Percentiles rank a stretch among this genome's conserved stretches.
Conservation (phyloP, 2,329 filamentous ascomycete genomes). For the Colletotrichum sp. region DNA sequence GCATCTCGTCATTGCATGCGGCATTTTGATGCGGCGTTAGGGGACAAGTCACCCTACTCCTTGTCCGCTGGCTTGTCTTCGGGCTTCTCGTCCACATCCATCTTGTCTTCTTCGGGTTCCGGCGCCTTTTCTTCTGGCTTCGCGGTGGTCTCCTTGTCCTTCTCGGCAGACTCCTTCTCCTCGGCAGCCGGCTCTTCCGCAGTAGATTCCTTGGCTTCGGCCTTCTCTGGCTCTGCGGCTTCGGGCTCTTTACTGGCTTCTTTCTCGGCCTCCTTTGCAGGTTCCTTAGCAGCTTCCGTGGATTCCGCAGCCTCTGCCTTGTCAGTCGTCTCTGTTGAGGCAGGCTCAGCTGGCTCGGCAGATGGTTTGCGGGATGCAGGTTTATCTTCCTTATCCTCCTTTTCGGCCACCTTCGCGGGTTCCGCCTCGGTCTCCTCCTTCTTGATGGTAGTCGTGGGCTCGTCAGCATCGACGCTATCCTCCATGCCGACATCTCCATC, state of each 20-base stretch:
- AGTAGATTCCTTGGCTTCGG: constrained; percentile 17
- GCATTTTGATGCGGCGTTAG: not conserved
- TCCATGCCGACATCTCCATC: constrained; percentile 60
- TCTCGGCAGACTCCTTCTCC: constrained; percentile 23
- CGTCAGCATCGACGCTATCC: constrained; percentile 36
- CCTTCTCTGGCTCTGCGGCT: not conserved
- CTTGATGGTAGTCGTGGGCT: constrained; percentile 38
- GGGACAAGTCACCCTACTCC: not conserved
- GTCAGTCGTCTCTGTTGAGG: constrained; percentile 15
- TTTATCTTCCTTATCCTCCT: constrained; percentile 25
- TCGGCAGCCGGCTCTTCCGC: not conserved
- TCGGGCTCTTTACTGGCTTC: constrained; percentile 5
- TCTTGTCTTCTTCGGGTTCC: constrained; percentile 24
- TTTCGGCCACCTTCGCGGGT: constrained; percentile 32
- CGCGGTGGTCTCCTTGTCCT: constrained; percentile 22
- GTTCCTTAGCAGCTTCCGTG: not conserved
- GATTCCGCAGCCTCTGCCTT: not conserved
- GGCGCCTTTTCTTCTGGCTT: constrained; percentile 17
- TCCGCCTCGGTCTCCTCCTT: constrained; percentile 42
- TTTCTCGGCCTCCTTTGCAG: constrained; percentile 21
- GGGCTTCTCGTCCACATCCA: constrained; percentile 22
- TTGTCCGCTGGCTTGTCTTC: constrained; percentile 6
- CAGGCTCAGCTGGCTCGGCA: constrained; percentile 21
- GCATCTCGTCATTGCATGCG: not conserved
- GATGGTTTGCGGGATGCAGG: constrained; percentile 9